Percentiles rank a stretch among this genome's conserved stretches.
These are phyloP conservation scores for Penicillium capsulatum DNA, from an alignment of 2,329 filamentous ascomycete species.

Conservation along the genomic window DNA sequence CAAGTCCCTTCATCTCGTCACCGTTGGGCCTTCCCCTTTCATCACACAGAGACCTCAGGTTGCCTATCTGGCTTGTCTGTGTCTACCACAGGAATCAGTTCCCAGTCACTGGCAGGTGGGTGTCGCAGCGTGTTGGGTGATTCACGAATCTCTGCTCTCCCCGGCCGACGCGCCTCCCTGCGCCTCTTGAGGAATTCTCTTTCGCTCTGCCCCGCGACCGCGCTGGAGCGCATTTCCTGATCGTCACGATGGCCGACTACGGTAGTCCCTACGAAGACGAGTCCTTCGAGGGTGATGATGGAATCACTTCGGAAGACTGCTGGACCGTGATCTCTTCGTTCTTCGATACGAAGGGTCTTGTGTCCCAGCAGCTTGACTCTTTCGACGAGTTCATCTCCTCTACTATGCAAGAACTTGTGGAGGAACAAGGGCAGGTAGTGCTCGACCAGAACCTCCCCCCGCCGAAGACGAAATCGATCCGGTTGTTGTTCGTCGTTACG, in stretches of 20 bases:
- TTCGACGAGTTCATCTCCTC: constrained; percentile 96
- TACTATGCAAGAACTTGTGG: constrained; percentile 90
- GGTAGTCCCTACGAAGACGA: constrained; percentile 65
- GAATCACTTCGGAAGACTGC: constrained; percentile 93
- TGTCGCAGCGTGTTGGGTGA: constrained; percentile 23
- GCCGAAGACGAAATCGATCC: constrained; percentile 67
- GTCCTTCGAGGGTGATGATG: constrained; percentile 64
- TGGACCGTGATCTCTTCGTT: constrained; percentile 97
- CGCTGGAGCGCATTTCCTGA: constrained; percentile 1
- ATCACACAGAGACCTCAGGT: constrained; percentile 27
- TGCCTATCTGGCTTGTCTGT: constrained; percentile 16
- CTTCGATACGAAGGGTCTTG: constrained; percentile 92
- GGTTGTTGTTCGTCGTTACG: constrained; percentile 83
- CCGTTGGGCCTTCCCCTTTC: constrained; percentile 19
- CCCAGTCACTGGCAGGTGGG: constrained; percentile 18
- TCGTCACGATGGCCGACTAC: constrained; percentile 51
- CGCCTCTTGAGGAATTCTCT: constrained; percentile 12
- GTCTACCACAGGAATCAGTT: constrained; percentile 10
- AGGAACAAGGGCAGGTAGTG: constrained; percentile 86
- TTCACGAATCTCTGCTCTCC: constrained; percentile 14
- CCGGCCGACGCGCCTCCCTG: constrained; percentile 23
- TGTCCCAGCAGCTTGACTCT: constrained; percentile 95
- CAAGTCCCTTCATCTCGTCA: constrained; percentile 27
- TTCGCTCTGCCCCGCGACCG: constrained; percentile 7
- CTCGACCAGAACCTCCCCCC: constrained; percentile 87